Percentiles rank a stretch among this genome's conserved stretches.
These are phyloP conservation scores for Polysphondylium violaceum DNA, from an alignment of 78 protist genomes.

Conservation along the genomic window DNA sequence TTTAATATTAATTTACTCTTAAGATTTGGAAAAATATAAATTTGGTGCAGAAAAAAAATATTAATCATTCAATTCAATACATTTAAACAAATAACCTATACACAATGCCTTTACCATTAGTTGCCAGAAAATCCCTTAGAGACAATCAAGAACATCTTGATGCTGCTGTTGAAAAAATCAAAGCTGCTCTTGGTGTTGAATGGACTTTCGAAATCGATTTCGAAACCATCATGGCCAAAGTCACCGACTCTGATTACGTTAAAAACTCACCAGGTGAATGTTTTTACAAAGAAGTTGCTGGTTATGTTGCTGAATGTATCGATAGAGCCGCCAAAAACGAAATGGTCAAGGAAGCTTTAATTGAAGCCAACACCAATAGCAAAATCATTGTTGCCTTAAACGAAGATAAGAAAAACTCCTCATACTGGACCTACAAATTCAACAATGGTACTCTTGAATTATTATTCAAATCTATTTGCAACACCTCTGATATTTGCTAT, in stretches of 20 bases:
- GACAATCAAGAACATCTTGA: constrained; percentile 57
- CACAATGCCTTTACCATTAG: constrained; percentile 55
- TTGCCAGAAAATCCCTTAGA: constrained; percentile 44
- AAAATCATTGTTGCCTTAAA: constrained; percentile 33
- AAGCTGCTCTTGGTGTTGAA: constrained; percentile 33
- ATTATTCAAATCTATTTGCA: constrained; percentile 16
- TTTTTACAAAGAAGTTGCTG: constrained; percentile 45
- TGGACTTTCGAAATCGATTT: constrained; percentile 72
- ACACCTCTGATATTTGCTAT: constrained; percentile 26
- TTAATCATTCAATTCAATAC: background rate
- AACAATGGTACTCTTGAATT: constrained; percentile 1
- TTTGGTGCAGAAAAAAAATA: too few species aligned
- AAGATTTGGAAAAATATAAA: too few species aligned
- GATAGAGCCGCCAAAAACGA: constrained; percentile 36
- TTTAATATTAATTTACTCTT: too few species aligned
- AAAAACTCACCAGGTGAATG: constrained; percentile 22
- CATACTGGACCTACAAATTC: constrained; percentile 56
- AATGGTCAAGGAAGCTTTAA: constrained; percentile 68
- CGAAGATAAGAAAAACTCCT: constrained; percentile 46
- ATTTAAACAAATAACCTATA: background rate
- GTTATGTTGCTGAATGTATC: constrained; percentile 9
- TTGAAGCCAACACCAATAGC: constrained; percentile 47
- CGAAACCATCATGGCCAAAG: constrained; percentile 39
- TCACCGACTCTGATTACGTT: background rate
- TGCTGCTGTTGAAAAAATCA: constrained; percentile 25